Percentiles rank a stretch among this genome's conserved stretches.
Evolutionary conservation across 257 asterid species (phyloP).

Genomic region (Solanum arcanum): DNA sequence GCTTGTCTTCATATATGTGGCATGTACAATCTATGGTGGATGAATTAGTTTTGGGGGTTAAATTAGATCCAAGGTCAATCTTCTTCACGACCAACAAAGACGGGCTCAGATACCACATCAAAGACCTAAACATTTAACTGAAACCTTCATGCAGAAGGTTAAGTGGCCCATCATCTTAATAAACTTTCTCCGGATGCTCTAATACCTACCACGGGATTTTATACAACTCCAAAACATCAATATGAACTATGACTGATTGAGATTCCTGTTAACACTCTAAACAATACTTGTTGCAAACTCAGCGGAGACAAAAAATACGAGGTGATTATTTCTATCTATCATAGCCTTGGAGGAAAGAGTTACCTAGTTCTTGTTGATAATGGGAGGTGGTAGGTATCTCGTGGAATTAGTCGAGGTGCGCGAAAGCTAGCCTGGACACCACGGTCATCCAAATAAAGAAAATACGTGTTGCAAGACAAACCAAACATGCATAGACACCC

Average conservation of each 20-base stretch:
- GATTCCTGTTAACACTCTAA: background rate
- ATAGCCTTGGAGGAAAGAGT: background rate
- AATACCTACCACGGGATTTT: background rate
- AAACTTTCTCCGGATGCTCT: background rate
- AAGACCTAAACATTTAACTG: background rate
- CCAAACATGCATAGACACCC: background rate
- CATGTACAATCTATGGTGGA: background rate
- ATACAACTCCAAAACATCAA: background rate
- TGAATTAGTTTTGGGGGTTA: background rate
- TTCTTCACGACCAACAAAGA: background rate
- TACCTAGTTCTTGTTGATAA: background rate
- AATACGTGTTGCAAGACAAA: background rate
- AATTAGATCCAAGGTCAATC: background rate
- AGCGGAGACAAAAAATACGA: background rate
- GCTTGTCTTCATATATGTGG: background rate
- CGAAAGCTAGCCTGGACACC: background rate
- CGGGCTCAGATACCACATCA: background rate
- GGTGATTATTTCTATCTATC: background rate
- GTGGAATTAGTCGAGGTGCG: background rate
- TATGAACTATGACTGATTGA: background rate
- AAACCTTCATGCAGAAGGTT: background rate
- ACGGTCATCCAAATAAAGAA: background rate
- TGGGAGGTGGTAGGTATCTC: background rate
- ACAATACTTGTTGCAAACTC: background rate
- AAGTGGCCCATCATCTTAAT: background rate